These are phyloP conservation scores for Saccharomycopsis synnaedendra DNA, from an alignment of 805 yeast species.

Conservation along the genomic window DNA sequence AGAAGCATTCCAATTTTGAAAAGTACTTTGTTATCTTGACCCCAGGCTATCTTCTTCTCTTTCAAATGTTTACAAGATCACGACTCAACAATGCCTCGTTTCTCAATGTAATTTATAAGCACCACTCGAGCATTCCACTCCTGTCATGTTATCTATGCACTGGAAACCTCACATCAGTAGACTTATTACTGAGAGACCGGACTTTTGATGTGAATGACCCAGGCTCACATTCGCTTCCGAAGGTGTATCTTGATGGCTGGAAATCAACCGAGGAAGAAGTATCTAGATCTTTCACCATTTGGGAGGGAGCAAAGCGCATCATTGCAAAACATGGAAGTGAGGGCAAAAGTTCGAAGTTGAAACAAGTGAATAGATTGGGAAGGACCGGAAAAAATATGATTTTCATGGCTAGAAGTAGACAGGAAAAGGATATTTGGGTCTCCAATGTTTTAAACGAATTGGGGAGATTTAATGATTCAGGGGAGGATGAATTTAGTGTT, in stretches of 20 bases:
- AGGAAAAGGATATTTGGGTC: conserved; percentile 82
- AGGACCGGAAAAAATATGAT: conserved; percentile 57
- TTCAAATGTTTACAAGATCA: conserved; percentile 37
- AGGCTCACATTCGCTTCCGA: conserved; percentile 50
- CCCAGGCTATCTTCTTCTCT: conserved; percentile 60
- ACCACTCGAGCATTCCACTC: conserved; percentile 49
- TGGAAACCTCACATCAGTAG: conserved; percentile 48
- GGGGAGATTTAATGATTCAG: conserved; percentile 8
- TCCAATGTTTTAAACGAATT: conserved; percentile 11
- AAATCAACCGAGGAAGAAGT: conserved; percentile 65
- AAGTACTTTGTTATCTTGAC: conserved; percentile 52
- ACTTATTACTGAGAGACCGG: conserved; percentile 36
- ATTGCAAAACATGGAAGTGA: conserved; percentile 20
- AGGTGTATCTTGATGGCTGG: conserved; percentile 78
- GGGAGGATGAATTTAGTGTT: neutral
- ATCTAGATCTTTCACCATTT: conserved; percentile 69
- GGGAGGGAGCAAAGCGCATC: conserved; percentile 62
- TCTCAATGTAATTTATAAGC: conserved; percentile 38
- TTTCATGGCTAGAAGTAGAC: conserved; percentile 71
- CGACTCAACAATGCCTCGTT: conserved; percentile 22
- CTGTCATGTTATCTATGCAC: conserved; percentile 65
- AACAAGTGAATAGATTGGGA: conserved; percentile 36
- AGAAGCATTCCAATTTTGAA: conserved; percentile 55
- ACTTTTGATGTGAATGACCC: conserved; percentile 38
- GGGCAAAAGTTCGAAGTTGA: neutral